Percentiles rank a stretch among this genome's conserved stretches.
Conservation (phyloP, 305 asterid species). For the Solanum hybrid region DNA sequence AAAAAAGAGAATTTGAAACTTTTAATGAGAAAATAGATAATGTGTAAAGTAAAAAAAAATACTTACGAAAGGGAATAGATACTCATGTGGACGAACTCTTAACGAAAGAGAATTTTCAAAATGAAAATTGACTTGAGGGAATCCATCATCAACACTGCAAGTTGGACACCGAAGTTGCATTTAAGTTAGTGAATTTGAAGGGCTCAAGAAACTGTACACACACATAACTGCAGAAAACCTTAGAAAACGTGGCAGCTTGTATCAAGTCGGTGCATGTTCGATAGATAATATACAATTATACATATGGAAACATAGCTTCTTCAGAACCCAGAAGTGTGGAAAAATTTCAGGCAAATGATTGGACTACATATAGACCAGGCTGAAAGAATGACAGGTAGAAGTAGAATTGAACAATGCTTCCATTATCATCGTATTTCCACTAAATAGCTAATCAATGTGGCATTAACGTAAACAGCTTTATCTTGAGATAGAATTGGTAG, state of each 20-base stretch:
- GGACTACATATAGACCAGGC: neutral
- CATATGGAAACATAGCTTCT: neutral
- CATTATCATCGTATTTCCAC: neutral
- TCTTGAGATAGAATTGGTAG: neutral
- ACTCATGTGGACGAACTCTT: constrained; percentile 86
- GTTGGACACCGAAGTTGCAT: constrained; percentile 15
- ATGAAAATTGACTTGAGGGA: constrained; percentile 77
- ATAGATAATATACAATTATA: constrained; percentile 3
- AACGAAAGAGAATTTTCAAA: constrained; percentile 74
- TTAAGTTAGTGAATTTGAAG: neutral
- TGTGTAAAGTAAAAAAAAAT: constrained; percentile 6
- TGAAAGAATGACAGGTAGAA: neutral
- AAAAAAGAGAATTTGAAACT: neutral
- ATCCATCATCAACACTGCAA: constrained; percentile 92
- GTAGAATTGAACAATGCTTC: neutral
- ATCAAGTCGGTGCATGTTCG: neutral
- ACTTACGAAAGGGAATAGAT: constrained; percentile 93
- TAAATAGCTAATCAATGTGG: neutral
- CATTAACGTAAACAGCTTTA: neutral
- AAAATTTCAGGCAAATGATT: neutral
- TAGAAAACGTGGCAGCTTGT: neutral
- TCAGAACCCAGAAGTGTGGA: neutral
- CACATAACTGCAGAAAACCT: neutral
- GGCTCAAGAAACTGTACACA: neutral
- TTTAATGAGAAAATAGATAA: neutral